Evolutionary conservation across 345 rosid species (phyloP).

Genomic region (Eucalyptus curtisii): DNA sequence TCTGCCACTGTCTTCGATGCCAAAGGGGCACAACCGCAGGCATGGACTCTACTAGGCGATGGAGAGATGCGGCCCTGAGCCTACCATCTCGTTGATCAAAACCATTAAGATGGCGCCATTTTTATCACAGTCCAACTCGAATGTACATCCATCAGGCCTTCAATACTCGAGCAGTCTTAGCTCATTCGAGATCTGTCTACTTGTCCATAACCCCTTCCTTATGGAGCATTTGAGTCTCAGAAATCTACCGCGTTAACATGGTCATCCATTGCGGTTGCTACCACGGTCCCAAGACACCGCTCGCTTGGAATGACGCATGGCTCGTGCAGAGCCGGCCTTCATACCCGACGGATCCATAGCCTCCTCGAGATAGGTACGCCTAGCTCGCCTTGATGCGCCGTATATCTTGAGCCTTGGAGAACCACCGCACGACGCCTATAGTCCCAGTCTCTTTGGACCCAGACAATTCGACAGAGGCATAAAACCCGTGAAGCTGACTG

Average conservation of each 20-base stretch:
- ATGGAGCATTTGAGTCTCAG: not conserved
- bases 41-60: not conserved
- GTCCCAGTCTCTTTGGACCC: not conserved
- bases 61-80: not conserved
- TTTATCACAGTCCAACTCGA: not conserved
- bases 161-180: not conserved
- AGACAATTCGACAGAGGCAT: not conserved
- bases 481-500: not conserved
- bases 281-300: not conserved
- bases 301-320: not conserved
- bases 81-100: not conserved
- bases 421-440: not conserved
- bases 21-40: not conserved
- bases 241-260: not conserved
- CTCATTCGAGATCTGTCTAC: not conserved
- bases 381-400: not conserved
- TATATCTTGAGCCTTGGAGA: not conserved
- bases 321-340: not conserved
- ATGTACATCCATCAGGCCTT: not conserved
- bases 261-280: not conserved
- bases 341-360: not conserved
- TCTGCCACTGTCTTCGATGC: not conserved
- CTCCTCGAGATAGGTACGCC: not conserved
- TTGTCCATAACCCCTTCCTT: not conserved
- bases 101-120: not conserved